Percentiles rank a stretch among this genome's conserved stretches.
These are phyloP conservation scores for Talaromyces proteolyticus DNA, from an alignment of 495 filamentous ascomycete genomes.

Conservation along the genomic window DNA sequence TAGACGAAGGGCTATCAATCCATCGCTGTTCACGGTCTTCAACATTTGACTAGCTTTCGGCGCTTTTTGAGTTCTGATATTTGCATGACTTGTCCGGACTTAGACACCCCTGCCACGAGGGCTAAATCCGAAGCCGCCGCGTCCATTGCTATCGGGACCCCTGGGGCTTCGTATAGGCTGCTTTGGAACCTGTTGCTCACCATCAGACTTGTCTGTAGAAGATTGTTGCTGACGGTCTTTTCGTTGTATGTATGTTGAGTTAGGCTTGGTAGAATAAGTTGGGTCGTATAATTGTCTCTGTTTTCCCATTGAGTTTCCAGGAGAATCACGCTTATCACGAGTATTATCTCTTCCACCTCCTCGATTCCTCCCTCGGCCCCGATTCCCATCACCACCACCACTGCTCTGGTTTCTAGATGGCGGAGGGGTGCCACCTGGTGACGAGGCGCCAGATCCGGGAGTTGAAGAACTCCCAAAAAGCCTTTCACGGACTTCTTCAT, in stretches of 20 bases:
- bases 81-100: background rate
- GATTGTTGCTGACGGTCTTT: constrained; percentile 35
- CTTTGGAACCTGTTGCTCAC: constrained; percentile 36
- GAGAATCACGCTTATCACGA: background rate
- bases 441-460: constrained; percentile 43
- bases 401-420: constrained; percentile 38
- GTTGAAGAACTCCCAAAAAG: constrained; percentile 65
- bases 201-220: constrained; percentile 24
- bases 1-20: too few relatives aligned
- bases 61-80: background rate
- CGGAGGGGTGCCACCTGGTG: constrained; percentile 58
- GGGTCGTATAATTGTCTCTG: constrained; percentile 69
- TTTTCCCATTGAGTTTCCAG: constrained; percentile 22
- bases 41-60: too few relatives aligned
- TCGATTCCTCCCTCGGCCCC: constrained; percentile 33
- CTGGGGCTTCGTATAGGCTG: constrained; percentile 61
- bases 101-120: constrained; percentile 38
- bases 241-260: constrained; percentile 44
- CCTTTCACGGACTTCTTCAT: constrained; percentile 76
- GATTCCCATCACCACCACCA: constrained; percentile 4
- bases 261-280: constrained; percentile 55
- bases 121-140: constrained; percentile 64
- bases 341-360: constrained; percentile 23
- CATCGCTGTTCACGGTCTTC: too few relatives aligned
- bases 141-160: constrained; percentile 70